phyloP scores from a whole-genome alignment of 768 basidiomycete genomes.

The Amylocystis lapponica region DNA sequence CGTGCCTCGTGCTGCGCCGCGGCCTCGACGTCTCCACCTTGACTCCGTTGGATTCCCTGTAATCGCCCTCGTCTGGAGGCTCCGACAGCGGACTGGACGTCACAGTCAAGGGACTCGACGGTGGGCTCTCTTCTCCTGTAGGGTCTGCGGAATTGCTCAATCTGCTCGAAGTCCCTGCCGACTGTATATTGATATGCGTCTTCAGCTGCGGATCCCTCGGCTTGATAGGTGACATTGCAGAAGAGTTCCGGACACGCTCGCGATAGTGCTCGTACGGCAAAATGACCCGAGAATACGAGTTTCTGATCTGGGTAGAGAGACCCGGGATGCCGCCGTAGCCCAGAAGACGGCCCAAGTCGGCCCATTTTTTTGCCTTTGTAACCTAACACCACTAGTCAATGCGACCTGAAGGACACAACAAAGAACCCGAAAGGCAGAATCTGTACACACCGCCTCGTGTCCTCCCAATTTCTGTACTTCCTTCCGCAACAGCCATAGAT shows the following conservation, averaged over 20 bases:
- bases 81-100: slow-evolving; percentile 77
- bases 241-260: slow-evolving; percentile 65
- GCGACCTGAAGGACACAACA: too few species aligned
- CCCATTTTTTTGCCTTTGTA: slow-evolving; percentile 81
- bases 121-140: slow-evolving; percentile 41
- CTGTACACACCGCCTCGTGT: slow-evolving; percentile 63
- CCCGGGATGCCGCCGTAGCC: slow-evolving; percentile 82
- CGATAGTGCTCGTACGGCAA: slow-evolving; percentile 94
- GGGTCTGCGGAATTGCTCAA: too few species aligned
- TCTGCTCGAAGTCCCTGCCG: slow-evolving; percentile 27
- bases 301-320: slow-evolving; percentile 82
- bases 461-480: slow-evolving; percentile 90
- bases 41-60: too few species aligned
- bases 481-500: slow-evolving; percentile 89
- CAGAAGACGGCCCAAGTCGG: slow-evolving; percentile 72
- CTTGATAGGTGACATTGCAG: slow-evolving; percentile 36
- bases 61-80: slow-evolving; percentile 71
- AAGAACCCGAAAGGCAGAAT: too few species aligned
- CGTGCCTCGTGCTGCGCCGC: slow-evolving; percentile 47
- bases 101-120: slow-evolving; percentile 70
- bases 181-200: slow-evolving; percentile 47
- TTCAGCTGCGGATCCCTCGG: slow-evolving; percentile 47
- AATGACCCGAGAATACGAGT: slow-evolving; percentile 86
- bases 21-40: slow-evolving; percentile 34
- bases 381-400: slow-evolving; percentile 54